phyloP scores from a whole-genome alignment of 2,329 filamentous ascomycete species.

The Thyridium curvatum region DNA sequence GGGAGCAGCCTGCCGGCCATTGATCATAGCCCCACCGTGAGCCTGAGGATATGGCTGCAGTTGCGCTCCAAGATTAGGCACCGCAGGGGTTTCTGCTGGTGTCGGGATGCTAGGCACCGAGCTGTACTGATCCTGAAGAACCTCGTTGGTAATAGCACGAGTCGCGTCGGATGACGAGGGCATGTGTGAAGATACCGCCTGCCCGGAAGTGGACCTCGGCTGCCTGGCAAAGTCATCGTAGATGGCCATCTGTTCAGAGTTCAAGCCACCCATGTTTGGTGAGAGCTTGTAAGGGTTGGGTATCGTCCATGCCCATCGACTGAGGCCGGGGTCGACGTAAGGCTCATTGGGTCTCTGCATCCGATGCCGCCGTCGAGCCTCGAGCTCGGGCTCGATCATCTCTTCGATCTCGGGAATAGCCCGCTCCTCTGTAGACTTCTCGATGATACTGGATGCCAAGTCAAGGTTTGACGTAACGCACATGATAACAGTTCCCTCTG shows the following conservation, averaged over 20 bases:
- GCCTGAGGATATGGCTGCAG: constrained; percentile 49
- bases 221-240: constrained; percentile 95
- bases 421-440: constrained; percentile 90
- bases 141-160: constrained; percentile 55
- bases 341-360: constrained; percentile 72
- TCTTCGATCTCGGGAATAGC: constrained; percentile 93
- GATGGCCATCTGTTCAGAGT: constrained; percentile 86
- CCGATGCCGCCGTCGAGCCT: constrained; percentile 70
- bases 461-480: constrained; percentile 98
- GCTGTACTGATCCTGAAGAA: constrained; percentile 56
- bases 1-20: constrained; percentile 41
- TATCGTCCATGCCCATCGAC: constrained; percentile 88
- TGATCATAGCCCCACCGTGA: constrained; percentile 34
- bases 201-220: constrained; percentile 56
- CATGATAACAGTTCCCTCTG: constrained; percentile 95
- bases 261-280: constrained; percentile 63
- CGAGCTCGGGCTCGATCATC: constrained; percentile 76
- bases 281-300: constrained; percentile 88
- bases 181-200: constrained; percentile 48
- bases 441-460: constrained; percentile 85
- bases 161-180: constrained; percentile 55
- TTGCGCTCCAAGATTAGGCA: constrained; percentile 46
- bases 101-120: constrained; percentile 52
- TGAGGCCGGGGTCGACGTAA: constrained; percentile 76
- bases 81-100: constrained; percentile 51